Percentiles rank a stretch among this genome's conserved stretches.
These are phyloP conservation scores for Clohesyomyces aquaticus DNA, from an alignment of 495 filamentous ascomycete genomes.

Conservation along the genomic window DNA sequence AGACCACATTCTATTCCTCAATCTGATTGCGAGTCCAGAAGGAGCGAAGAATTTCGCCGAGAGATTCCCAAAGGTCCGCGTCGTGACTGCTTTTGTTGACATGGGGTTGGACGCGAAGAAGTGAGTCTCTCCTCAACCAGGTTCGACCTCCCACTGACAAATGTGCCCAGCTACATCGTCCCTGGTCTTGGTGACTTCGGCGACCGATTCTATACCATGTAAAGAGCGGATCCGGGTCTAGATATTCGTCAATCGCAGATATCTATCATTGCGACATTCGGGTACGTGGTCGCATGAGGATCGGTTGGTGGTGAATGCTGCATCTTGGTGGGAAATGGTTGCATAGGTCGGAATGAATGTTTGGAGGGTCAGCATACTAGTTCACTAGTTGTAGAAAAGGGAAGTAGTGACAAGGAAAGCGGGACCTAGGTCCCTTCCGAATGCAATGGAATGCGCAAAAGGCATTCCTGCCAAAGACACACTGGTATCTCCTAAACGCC, in stretches of 20 bases:
- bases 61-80: conserved; percentile 86
- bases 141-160: background rate
- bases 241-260: conserved; percentile 40
- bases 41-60: conserved; percentile 88
- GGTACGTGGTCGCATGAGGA: too few species aligned
- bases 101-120: conserved; percentile 95
- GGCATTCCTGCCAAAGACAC: background rate
- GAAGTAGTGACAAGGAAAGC: conserved; percentile 44
- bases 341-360: too few species aligned
- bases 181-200: conserved; percentile 97
- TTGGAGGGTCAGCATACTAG: too few species aligned
- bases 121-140: conserved; percentile 56
- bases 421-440: background rate
- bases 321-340: too few species aligned
- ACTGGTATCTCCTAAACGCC: background rate
- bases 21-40: conserved; percentile 92
- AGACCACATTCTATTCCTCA: conserved; percentile 92
- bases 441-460: background rate
- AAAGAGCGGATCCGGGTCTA: conserved; percentile 15
- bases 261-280: too few species aligned
- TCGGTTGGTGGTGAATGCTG: too few species aligned
- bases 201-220: conserved; percentile 94
- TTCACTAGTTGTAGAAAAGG: too few species aligned
- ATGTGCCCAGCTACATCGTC: conserved; percentile 78
- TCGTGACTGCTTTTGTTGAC: conserved; percentile 97